Conservation (phyloP, 371 early-diverging fungal genomes). For the Rhizomucor miehei region DNA sequence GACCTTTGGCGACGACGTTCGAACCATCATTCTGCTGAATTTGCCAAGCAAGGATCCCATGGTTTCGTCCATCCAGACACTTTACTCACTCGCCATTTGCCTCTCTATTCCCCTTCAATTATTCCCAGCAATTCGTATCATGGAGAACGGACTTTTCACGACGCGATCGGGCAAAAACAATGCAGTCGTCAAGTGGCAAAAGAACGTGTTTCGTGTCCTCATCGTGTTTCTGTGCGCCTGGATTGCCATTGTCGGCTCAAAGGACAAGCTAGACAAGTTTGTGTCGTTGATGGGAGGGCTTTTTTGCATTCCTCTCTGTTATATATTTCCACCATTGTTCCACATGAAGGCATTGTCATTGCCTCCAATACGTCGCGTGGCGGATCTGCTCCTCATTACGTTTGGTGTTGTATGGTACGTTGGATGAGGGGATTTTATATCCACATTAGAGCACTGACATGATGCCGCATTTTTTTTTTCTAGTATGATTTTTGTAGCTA, state of each 20-base stretch:
- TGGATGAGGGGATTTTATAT: too few relatives aligned
- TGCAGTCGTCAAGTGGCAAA: constrained; percentile 81
- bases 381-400: constrained; percentile 55
- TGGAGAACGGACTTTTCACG: constrained; percentile 72
- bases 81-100: constrained; percentile 87
- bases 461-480: background rate
- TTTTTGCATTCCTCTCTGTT: constrained; percentile 65
- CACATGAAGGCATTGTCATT: constrained; percentile 64
- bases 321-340: constrained; percentile 84
- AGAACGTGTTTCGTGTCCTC: constrained; percentile 75
- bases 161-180: constrained; percentile 65
- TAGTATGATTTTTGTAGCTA: constrained; percentile 37
- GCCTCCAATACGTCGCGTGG: constrained; percentile 29
- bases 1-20: constrained; percentile 74
- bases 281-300: constrained; percentile 75
- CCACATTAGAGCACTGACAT: too few relatives aligned
- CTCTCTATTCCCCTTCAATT: constrained; percentile 80
- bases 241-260: constrained; percentile 72
- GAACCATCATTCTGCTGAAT: constrained; percentile 79
- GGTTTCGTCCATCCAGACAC: constrained; percentile 66
- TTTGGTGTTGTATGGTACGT: constrained; percentile 71
- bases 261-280: constrained; percentile 77
- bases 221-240: constrained; percentile 64
- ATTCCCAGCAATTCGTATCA: constrained; percentile 84
- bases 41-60: constrained; percentile 65